A percentile compares a stretch with the other conserved stretches of the same genome.
phyloP scores from a whole-genome alignment of 192 early-diverging fungal species.

The Backusella parvicylindrica region DNA sequence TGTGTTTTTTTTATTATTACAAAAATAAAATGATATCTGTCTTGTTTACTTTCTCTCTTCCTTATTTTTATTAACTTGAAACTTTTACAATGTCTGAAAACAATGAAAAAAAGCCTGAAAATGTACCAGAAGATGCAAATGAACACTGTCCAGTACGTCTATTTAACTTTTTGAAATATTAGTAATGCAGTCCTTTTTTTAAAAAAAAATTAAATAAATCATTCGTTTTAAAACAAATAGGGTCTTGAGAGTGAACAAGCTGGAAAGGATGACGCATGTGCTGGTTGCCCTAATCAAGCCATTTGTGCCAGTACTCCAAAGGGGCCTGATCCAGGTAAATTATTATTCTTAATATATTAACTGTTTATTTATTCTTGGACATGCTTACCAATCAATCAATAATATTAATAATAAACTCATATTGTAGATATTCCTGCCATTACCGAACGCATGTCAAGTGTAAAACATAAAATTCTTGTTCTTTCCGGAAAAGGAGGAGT shows the following conservation, averaged over 20 bases:
- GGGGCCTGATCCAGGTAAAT: slow-evolving; percentile 73
- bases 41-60: neutral
- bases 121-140: slow-evolving; percentile 58
- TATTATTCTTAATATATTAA: too few species aligned
- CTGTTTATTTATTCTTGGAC: neutral
- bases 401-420: neutral
- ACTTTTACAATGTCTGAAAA: neutral
- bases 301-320: slow-evolving; percentile 72
- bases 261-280: slow-evolving; percentile 72
- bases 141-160: slow-evolving; percentile 66
- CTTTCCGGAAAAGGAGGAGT: slow-evolving; percentile 99
- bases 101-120: neutral
- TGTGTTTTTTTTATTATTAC: neutral
- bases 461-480: slow-evolving; percentile 90
- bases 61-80: neutral
- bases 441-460: slow-evolving; percentile 52
- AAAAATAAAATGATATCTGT: neutral
- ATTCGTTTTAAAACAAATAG: slow-evolving; percentile 19
- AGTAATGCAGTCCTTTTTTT: too few species aligned
- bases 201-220: too few species aligned
- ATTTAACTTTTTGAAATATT: too few species aligned
- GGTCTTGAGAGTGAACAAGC: slow-evolving; percentile 70
- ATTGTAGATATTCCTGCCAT: slow-evolving; percentile 64
- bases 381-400: neutral
- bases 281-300: slow-evolving; percentile 78